Percentiles rank a stretch among this genome's conserved stretches.
These are phyloP conservation scores for Lecanoromycetidae sp. DNA, from an alignment of 2,329 filamentous ascomycete species.

Conservation along the genomic window DNA sequence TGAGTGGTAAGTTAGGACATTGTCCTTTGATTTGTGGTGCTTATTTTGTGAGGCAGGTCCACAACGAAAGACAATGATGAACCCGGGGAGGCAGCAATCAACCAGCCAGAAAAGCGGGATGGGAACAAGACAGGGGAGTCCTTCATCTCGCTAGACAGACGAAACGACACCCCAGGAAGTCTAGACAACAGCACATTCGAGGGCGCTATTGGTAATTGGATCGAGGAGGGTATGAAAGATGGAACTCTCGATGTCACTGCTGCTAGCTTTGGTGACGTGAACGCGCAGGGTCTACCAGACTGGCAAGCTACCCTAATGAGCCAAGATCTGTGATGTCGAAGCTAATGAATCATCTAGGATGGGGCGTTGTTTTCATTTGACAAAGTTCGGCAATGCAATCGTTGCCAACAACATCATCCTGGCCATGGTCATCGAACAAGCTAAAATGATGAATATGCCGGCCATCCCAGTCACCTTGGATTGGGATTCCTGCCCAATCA, in stretches of 20 bases:
- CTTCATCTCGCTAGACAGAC: background rate
- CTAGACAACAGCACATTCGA: background rate
- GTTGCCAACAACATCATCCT: background rate
- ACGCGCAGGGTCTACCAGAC: background rate
- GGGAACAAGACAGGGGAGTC: background rate
- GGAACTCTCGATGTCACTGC: background rate
- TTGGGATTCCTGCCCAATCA: background rate
- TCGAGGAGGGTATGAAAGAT: background rate
- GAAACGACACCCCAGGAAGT: background rate
- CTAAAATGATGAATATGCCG: conserved; percentile 4
- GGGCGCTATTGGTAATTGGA: background rate
- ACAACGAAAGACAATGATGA: conserved; percentile 1
- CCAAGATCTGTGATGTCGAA: background rate
- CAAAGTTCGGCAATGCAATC: background rate
- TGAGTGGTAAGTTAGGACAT: background rate
- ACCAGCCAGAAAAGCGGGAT: background rate
- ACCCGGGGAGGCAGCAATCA: background rate
- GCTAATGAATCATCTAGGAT: background rate
- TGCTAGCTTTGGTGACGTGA: background rate
- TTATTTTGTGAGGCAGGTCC: background rate
- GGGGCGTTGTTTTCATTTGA: background rate
- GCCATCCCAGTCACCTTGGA: background rate
- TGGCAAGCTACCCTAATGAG: background rate
- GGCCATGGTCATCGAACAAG: background rate
- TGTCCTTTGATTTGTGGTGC: background rate